Percentiles rank a stretch among this genome's conserved stretches.
Evolutionary conservation across 31 red algal genomes (phyloP).

Genomic region (Endocladia muricata): DNA sequence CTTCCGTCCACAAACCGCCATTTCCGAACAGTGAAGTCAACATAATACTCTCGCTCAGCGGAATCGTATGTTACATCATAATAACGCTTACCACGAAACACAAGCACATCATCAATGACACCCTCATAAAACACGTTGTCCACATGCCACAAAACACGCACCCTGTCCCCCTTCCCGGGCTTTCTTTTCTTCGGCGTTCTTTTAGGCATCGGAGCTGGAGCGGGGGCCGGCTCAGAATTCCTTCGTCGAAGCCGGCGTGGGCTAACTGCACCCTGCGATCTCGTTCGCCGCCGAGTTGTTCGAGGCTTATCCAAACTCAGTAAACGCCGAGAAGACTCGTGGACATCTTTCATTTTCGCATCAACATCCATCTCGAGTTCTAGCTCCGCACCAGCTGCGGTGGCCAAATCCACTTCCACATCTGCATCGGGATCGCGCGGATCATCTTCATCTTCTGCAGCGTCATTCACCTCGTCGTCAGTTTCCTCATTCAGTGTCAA

Average conservation of each 20-base stretch:
- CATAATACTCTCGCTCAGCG: slow-evolving; percentile 52
- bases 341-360: neutral
- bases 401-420: neutral
- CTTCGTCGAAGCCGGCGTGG: neutral
- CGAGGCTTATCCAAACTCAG: neutral
- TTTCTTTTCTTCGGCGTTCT: neutral
- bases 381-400: neutral
- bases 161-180: slow-evolving; percentile 19
- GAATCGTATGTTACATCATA: slow-evolving; percentile 61
- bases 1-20: slow-evolving; percentile 29
- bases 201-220: neutral
- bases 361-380: neutral
- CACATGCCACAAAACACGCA: slow-evolving; percentile 67
- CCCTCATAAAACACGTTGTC: slow-evolving; percentile 55
- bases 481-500: too few relatives aligned
- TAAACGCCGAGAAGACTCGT: neutral
- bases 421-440: neutral
- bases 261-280: neutral
- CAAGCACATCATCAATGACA: slow-evolving; percentile 38
- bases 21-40: slow-evolving; percentile 49
- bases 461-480: neutral
- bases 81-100: slow-evolving; percentile 29
- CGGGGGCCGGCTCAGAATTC: slow-evolving; percentile 9
- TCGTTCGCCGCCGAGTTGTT: neutral
- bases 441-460: neutral